Percentiles rank a stretch among this genome's conserved stretches.
These are phyloP conservation scores for Phyllosticta ampelicida DNA, from an alignment of 2,329 filamentous ascomycete species.

Conservation along the genomic window DNA sequence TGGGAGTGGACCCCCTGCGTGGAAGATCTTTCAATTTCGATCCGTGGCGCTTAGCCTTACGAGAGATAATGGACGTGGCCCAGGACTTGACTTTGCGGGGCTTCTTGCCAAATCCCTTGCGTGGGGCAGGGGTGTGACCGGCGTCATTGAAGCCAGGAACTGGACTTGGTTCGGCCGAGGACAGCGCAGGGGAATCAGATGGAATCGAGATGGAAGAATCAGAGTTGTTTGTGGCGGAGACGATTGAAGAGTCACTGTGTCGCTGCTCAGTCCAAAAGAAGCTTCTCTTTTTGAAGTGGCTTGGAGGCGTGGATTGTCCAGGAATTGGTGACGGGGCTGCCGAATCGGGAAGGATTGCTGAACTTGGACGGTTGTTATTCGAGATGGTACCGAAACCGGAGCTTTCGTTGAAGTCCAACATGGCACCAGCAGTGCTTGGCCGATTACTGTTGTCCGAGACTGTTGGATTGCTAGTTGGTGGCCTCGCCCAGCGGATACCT, in stretches of 20 bases:
- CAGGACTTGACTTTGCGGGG: constrained; percentile 65
- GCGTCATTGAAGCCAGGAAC: not conserved
- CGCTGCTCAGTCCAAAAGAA: constrained; percentile 42
- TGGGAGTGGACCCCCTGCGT: constrained; percentile 20
- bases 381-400: constrained; percentile 18
- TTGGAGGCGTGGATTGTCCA: constrained; percentile 14
- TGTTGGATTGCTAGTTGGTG: constrained; percentile 16
- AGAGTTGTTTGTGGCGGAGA: constrained; percentile 22
- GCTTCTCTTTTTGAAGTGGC: constrained; percentile 23
- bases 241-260: constrained; percentile 27
- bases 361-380: constrained; percentile 26
- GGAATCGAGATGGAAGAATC: constrained; percentile 23
- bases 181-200: constrained; percentile 6
- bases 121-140: not conserved
- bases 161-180: constrained; percentile 3
- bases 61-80: constrained; percentile 56
- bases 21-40: constrained; percentile 32
- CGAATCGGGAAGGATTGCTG: constrained; percentile 20
- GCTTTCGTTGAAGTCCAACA: constrained; percentile 41
- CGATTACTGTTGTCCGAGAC: constrained; percentile 32
- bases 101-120: constrained; percentile 13
- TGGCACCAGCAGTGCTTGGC: constrained; percentile 61
- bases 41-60: constrained; percentile 45
- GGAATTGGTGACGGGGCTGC: constrained; percentile 12
- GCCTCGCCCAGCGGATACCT: constrained; percentile 31